A percentile compares a stretch with the other conserved stretches of the same genome.
Conservation (phyloP, 2,329 filamentous ascomycete genomes). For the Xylaria sp. region DNA sequence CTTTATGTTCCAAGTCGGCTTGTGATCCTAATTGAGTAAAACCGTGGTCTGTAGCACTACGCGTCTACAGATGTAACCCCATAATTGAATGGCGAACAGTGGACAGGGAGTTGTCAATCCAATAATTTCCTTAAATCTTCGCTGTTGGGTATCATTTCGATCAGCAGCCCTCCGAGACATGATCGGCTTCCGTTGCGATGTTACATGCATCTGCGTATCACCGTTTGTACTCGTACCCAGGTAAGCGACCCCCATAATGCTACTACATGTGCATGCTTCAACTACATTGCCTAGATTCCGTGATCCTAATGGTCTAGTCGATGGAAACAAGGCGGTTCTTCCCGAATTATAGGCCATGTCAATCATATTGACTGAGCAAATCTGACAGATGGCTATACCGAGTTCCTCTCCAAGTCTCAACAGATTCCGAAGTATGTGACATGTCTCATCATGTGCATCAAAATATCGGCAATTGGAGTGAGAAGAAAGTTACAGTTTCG, state of each 20-base stretch:
- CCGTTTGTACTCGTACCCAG: slow-evolving; percentile 5
- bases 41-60: not conserved
- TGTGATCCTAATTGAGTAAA: not conserved
- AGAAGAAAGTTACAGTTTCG: not conserved
- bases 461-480: slow-evolving; percentile 15
- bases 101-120: not conserved
- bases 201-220: slow-evolving; percentile 9
- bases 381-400: slow-evolving; percentile 25
- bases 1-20: not conserved
- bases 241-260: slow-evolving; percentile 6
- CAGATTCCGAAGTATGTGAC: not conserved
- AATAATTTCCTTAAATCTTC: not conserved
- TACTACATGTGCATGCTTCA: slow-evolving; percentile 9
- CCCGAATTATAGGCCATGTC: slow-evolving; percentile 9
- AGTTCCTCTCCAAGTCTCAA: slow-evolving; percentile 3
- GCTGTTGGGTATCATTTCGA: not conserved
- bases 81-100: not conserved
- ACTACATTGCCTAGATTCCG: not conserved
- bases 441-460: not conserved
- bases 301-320: not conserved
- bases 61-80: slow-evolving; percentile 1
- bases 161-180: not conserved
- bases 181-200: slow-evolving; percentile 11
- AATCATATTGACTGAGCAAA: slow-evolving; percentile 9
- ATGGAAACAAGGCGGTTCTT: slow-evolving; percentile 23